Evolutionary conservation across 192 early-diverging fungal species (phyloP).

Genomic region (Backusella parvicylindrica): DNA sequence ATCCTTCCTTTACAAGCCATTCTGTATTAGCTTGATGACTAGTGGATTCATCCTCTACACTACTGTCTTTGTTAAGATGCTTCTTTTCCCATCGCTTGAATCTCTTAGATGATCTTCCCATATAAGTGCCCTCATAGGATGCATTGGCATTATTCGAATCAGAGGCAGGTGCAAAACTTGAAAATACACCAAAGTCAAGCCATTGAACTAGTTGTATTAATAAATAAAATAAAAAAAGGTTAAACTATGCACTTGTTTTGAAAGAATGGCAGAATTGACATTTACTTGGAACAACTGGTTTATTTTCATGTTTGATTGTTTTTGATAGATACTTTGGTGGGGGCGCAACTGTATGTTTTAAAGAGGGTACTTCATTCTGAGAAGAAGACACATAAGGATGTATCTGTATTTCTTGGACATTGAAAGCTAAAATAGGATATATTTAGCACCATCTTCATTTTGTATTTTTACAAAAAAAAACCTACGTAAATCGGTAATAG

Average conservation of each 20-base stretch:
- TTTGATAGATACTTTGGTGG: slow-evolving; percentile 2
- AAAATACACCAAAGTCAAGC: slow-evolving; percentile 44
- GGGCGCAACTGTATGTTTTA: slow-evolving; percentile 23
- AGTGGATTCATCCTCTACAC: neutral
- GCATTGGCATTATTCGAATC: slow-evolving; percentile 46
- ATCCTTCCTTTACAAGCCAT: slow-evolving; percentile 27
- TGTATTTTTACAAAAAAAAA: no score
- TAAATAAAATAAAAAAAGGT: neutral
- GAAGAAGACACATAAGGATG: slow-evolving; percentile 15
- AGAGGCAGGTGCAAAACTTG: slow-evolving; percentile 49
- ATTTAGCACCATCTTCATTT: no score
- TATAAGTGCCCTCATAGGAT: slow-evolving; percentile 40
- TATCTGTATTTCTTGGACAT: slow-evolving; percentile 33
- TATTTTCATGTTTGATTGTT: slow-evolving; percentile 14
- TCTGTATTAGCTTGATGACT: slow-evolving; percentile 7
- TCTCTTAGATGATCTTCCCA: slow-evolving; percentile 25
- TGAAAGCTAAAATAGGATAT: slow-evolving; percentile 15
- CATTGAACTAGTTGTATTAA: slow-evolving; percentile 40
- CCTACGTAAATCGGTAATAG: slow-evolving; percentile 21
- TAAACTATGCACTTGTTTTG: neutral
- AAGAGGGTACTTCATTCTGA: slow-evolving; percentile 22
- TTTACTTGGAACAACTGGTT: slow-evolving; percentile 28
- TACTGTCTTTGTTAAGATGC: neutral
- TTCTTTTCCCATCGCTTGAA: slow-evolving; percentile 16
- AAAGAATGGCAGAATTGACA: neutral